Evolutionary conservation across 768 basidiomycete species (phyloP), one percentile per base, ranked within the genome.

Genomic region (Suillus discolor): DNA sequence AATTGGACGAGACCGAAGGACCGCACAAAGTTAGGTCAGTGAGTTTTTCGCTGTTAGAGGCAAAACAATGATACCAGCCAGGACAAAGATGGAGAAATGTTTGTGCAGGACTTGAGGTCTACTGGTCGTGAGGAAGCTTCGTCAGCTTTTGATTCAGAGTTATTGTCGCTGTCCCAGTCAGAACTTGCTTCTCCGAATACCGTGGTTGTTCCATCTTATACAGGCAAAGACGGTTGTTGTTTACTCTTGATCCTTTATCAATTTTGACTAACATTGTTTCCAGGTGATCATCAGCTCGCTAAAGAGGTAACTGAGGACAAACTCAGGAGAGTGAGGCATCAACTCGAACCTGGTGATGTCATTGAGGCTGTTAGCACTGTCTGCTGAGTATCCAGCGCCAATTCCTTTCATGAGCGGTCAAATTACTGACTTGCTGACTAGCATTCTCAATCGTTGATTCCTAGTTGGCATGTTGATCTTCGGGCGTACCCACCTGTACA

Each of bases 1-100:
- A 90, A 39, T 77, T 97, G 55, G 96, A 97, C 67, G 95, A 96
- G 71, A 96, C 94, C 2, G 96, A 97, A 71, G 96, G 95, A 1
- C 95, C 94, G 1, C 85, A 92, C 70, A 86, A 95, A 57, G 91
- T 93, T 62, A 82, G 95, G 94, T 94, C 70, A 36, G 83, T 68
- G 38, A 7, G 13, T 18, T 44, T 25, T 63, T 6, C 23, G 44
- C 41, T 44, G 34, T 51, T 57, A 25, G 18, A 36, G 23, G 38
- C 15, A 7, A 28, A 8, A 57, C 28, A 36, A 31, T 64, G 53
- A 42, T 39, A 12, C 20, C 47, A 41, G 1, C 60, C 42, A 95
- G 93, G 70, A 93, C 91, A 75, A 92, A 92, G 73, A 72, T 96
- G 67, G 92, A 96, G 72, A 87, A 45, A 49, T 60, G 72, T 78